These are phyloP conservation scores for Dalbergia oliveri DNA, from an alignment of 306 rosid genomes.

Conservation along the genomic window DNA sequence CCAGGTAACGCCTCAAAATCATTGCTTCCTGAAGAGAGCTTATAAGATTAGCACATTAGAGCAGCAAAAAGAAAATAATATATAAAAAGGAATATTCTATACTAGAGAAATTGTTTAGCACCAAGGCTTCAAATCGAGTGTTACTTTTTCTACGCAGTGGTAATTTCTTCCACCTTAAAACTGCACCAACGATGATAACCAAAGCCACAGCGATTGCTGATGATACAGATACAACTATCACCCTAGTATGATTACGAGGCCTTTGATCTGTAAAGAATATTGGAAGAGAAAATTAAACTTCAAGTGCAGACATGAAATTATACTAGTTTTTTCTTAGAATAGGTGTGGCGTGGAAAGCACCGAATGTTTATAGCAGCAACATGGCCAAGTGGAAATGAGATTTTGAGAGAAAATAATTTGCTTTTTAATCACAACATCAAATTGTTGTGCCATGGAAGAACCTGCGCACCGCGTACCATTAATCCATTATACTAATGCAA, in stretches of 20 bases:
- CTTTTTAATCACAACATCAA: no score
- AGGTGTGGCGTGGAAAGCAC: no score
- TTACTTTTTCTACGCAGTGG: slow-evolving; percentile 36
- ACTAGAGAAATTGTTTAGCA: neutral
- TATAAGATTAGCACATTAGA: neutral
- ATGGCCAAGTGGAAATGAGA: no score
- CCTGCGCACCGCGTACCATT: no score
- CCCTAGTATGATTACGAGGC: slow-evolving; percentile 16
- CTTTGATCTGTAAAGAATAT: slow-evolving; percentile 37
- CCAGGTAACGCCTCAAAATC: neutral
- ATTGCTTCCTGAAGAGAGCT: slow-evolving; percentile 36
- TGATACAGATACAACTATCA: slow-evolving; percentile 38
- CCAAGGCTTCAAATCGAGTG: slow-evolving; percentile 25
- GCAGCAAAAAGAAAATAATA: neutral
- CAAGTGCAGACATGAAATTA: neutral
- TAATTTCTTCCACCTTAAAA: slow-evolving; percentile 42
- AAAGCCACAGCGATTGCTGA: slow-evolving; percentile 36
- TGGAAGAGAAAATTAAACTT: neutral
- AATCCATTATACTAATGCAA: no score
- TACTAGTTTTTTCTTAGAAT: no score
- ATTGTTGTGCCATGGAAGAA: no score
- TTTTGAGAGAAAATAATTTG: no score
- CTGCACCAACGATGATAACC: slow-evolving; percentile 45
- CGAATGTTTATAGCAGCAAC: no score
- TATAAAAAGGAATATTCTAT: neutral